Evolutionary conservation across 2,329 filamentous ascomycete species (phyloP), one percentile per base, ranked within the genome.

Genomic region (Zymoseptoria pseudotritici): DNA sequence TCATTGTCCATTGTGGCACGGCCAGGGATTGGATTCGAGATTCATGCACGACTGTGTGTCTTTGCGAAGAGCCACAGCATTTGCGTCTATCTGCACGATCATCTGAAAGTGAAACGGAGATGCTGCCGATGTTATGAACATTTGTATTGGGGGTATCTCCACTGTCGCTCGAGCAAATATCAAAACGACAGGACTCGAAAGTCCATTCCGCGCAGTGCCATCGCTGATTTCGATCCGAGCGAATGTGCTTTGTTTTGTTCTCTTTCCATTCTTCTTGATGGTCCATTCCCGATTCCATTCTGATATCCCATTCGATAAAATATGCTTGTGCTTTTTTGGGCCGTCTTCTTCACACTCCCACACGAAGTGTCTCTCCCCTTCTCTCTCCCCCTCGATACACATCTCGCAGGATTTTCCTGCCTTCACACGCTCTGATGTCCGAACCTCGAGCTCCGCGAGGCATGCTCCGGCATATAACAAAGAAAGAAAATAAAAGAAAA

Each of bases 401-500:
- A 46, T 46, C 17, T 46, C 17, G 36, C 36, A 46, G 36, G 13
- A 17, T 7, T 17, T 17, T 7, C 13, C 36, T 46, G 36, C 36
- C 36, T 46, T 46, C 13, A n/a, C 36, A 46, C 36, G 17, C 36
- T 46, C 36, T 46, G 36, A 46, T 46, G 36, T 46, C 36, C 13
- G 36, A 46, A 17, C 2, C 36, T 46, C 53, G 49, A 51, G 46
- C 46, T 29, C 42, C 52, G 19, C n/a, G 49, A 36, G 36, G 31
- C 52, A 55, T 56, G 56, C 54, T 50, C 50, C 36, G 55, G 58
- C 55, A 55, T 56, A 49, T 62, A 62, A 58, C 66, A 68, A 62
- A 69, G 62, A 67, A 60, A 62, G 66, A 66, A 67, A 66, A 60
- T 60, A 53, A 63, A 64, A 63, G 66, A 64, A 63, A 67, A 66